phyloP scores from a whole-genome alignment of 768 basidiomycete species.

The Porphyrellus cyaneotinctus region DNA sequence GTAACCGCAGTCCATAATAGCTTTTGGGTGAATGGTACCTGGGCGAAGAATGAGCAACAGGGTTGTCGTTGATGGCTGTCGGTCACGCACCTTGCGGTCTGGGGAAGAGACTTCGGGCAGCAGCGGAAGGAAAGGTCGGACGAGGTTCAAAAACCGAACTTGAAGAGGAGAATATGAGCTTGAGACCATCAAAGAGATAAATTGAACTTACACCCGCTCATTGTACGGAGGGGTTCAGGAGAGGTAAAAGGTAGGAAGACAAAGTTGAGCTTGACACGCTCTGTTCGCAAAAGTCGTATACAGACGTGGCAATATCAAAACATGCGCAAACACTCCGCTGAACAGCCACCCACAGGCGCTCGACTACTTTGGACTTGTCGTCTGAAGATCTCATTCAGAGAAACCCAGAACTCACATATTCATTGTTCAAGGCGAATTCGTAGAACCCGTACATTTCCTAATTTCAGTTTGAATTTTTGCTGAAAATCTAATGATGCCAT shows the following conservation, averaged over 20 bases:
- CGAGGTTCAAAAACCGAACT: conserved; percentile 96
- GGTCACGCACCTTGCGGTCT: conserved; percentile 77
- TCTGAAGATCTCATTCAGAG: too few species aligned
- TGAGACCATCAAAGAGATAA: background rate
- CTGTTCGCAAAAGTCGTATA: conserved; percentile 13
- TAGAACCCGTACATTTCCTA: too few species aligned
- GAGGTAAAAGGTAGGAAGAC: conserved; percentile 18
- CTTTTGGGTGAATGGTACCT: conserved; percentile 99
- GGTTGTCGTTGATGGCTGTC: background rate
- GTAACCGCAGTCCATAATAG: conserved; percentile 98
- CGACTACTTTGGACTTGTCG: too few species aligned
- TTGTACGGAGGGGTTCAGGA: conserved; percentile 37
- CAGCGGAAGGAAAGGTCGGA: conserved; percentile 95
- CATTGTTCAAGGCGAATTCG: too few species aligned
- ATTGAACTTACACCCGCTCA: conserved; percentile 72
- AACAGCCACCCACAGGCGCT: conserved; percentile 24
- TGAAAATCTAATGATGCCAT: too few species aligned
- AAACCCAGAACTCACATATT: too few species aligned
- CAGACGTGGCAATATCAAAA: conserved; percentile 32
- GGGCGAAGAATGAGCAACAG: conserved; percentile 2
- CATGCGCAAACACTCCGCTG: conserved; percentile 16
- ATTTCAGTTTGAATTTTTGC: too few species aligned
- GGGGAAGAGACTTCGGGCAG: conserved; percentile 97
- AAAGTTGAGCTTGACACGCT: conserved; percentile 21
- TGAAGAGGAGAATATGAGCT: background rate